These are phyloP conservation scores for Glaciozyma martinii DNA, from an alignment of 768 basidiomycete genomes.

Conservation along the genomic window DNA sequence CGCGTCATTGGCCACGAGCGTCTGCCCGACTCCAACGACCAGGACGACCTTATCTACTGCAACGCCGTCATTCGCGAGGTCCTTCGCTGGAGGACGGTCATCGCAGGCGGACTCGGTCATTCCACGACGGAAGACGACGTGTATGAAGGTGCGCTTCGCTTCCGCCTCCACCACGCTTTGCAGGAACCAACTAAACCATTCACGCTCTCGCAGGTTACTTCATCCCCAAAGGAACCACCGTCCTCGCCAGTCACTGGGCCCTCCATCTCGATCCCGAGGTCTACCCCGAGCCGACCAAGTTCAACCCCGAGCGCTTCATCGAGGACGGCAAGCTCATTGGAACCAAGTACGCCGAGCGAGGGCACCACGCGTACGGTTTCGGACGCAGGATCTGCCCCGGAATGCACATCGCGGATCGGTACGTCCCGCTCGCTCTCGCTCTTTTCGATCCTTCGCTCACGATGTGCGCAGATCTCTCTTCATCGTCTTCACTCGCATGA, in stretches of 20 bases:
- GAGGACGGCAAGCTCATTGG: constrained; percentile 16
- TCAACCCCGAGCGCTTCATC: constrained; percentile 29
- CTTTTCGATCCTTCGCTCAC: not conserved
- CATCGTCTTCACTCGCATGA: constrained; percentile 20
- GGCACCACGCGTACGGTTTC: constrained; percentile 23
- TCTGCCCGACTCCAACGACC: constrained; percentile 31
- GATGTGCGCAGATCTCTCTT: constrained; percentile 14
- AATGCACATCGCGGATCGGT: constrained; percentile 16
- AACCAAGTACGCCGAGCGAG: constrained; percentile 15
- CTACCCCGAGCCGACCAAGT: constrained; percentile 24
- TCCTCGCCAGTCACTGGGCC: constrained; percentile 31
- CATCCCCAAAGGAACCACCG: constrained; percentile 29
- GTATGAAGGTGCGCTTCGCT: constrained; percentile 15
- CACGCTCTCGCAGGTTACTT: constrained; percentile 9
- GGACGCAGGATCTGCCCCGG: constrained; percentile 14
- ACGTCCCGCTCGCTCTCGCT: not conserved
- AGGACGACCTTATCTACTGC: constrained; percentile 30
- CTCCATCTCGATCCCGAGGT: constrained; percentile 29
- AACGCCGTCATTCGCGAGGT: constrained; percentile 31
- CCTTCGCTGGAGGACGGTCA: constrained; percentile 33
- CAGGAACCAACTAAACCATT: too few species aligned
- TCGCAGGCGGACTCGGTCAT: constrained; percentile 31
- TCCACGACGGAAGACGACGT: constrained; percentile 21
- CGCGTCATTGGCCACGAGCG: constrained; percentile 30
- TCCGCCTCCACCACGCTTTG: too few species aligned